Evolutionary conservation across 2,329 filamentous ascomycete genomes (phyloP).

Genomic region (Ceratocystis variospora): DNA sequence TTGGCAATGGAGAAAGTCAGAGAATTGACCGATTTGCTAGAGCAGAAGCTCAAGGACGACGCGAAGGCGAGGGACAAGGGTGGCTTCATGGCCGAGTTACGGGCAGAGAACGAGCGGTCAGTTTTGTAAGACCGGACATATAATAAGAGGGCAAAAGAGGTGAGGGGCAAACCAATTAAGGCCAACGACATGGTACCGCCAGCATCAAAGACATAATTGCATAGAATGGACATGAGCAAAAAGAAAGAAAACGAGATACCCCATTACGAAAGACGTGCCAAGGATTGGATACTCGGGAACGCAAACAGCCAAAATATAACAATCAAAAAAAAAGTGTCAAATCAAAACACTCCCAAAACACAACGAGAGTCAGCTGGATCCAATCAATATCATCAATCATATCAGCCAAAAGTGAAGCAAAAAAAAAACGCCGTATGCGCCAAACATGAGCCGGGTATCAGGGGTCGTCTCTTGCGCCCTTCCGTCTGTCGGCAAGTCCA

Average conservation of each 20-base stretch:
- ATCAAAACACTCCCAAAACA: conserved; percentile 2
- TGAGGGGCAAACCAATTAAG: neutral
- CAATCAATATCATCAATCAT: conserved; percentile 8
- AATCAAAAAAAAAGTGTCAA: neutral
- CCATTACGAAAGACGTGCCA: conserved; percentile 10
- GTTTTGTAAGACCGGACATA: neutral
- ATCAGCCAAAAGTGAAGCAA: neutral
- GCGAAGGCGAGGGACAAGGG: conserved; percentile 63
- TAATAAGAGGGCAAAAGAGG: conserved; percentile 7
- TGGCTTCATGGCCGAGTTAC: conserved; percentile 60
- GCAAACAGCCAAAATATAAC: neutral
- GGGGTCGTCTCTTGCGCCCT: neutral
- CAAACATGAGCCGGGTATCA: neutral
- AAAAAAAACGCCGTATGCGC: conserved; percentile 1
- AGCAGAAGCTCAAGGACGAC: conserved; percentile 62
- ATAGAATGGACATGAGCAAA: conserved; percentile 2
- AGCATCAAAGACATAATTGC: neutral
- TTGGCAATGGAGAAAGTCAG: conserved; percentile 66
- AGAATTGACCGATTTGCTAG: conserved; percentile 61
- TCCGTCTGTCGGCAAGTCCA: neutral
- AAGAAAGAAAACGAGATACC: conserved; percentile 16
- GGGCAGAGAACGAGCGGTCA: conserved; percentile 67
- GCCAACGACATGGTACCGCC: neutral
- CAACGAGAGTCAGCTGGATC: neutral
- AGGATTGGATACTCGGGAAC: neutral